phyloP scores from a whole-genome alignment of 148 eudicot genomes.

The Tetragonia tetragonoides region DNA sequence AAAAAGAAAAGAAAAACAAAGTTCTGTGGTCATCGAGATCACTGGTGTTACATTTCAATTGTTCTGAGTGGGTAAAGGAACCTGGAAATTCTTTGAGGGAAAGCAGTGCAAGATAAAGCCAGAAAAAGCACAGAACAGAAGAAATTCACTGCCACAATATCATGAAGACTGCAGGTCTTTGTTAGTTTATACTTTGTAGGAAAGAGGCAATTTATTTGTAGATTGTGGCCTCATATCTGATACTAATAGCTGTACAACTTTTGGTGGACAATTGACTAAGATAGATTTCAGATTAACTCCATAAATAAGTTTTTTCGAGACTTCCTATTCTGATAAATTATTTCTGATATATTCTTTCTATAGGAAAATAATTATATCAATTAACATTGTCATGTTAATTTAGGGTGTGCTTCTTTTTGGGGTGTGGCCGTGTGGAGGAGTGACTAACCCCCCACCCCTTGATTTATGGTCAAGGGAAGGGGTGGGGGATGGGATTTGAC shows the following conservation, averaged over 20 bases:
- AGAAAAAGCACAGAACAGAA: not conserved
- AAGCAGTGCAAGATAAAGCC: too few species aligned
- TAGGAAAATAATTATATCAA: too few species aligned
- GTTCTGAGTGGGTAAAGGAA: not conserved
- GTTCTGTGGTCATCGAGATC: not conserved
- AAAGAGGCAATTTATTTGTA: not conserved
- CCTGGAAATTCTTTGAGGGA: not conserved
- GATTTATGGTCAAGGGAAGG: too few species aligned
- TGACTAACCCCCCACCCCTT: too few species aligned
- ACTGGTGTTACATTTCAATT: not conserved
- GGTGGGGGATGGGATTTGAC: too few species aligned
- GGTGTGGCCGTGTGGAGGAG: too few species aligned
- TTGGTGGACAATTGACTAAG: not conserved
- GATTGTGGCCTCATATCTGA: too few species aligned
- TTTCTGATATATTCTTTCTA: too few species aligned
- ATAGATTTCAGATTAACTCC: not conserved
- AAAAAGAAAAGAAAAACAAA: not conserved
- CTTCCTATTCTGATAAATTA: not conserved
- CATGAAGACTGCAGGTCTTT: not conserved
- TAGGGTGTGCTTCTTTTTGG: too few species aligned
- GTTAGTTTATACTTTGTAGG: not conserved
- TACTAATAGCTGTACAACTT: not conserved
- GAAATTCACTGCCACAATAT: not conserved
- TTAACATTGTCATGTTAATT: too few species aligned
- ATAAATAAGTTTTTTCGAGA: not conserved